A percentile compares a stretch with the other conserved stretches of the same genome.
These are phyloP conservation scores for Pseudopyricularia cyperi DNA, from an alignment of 2,329 filamentous ascomycete genomes.

Conservation along the genomic window DNA sequence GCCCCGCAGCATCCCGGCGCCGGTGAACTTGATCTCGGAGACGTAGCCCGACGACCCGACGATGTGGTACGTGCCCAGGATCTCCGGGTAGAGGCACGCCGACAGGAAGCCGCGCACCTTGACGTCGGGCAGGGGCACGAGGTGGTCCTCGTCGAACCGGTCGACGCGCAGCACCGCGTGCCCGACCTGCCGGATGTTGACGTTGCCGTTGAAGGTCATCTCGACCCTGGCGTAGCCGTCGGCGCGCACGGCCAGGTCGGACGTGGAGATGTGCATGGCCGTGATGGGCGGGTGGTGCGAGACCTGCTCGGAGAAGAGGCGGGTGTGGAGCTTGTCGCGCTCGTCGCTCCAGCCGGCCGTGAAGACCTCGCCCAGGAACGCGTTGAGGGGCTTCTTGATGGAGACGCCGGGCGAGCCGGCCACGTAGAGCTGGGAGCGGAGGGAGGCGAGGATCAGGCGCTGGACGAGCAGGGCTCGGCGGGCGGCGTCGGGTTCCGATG, in stretches of 20 bases:
- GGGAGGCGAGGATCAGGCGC: conserved; percentile 31
- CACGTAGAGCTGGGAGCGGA: conserved; percentile 33
- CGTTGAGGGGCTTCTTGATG: conserved; percentile 40
- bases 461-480: conserved; percentile 31
- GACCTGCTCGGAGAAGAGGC: conserved; percentile 33
- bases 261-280: conserved; percentile 33
- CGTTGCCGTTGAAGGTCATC: conserved; percentile 34
- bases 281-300: conserved; percentile 41
- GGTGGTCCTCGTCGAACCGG: conserved; percentile 31
- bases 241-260: conserved; percentile 25
- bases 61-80: conserved; percentile 30
- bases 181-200: conserved; percentile 36
- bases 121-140: conserved; percentile 34
- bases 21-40: conserved; percentile 32
- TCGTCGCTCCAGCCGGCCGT: conserved; percentile 24
- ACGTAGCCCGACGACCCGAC: conserved; percentile 29
- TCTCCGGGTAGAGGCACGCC: conserved; percentile 34
- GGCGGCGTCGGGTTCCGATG: conserved; percentile 26
- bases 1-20: conserved; percentile 27
- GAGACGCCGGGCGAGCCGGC: conserved; percentile 29
- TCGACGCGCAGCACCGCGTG: conserved; percentile 37
- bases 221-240: conserved; percentile 38
- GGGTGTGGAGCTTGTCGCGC: conserved; percentile 12
- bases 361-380: conserved; percentile 38
- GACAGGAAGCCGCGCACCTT: conserved; percentile 33